Evolutionary conservation across 192 early-diverging fungal genomes (phyloP).

Genomic region (Dispira parvispora): DNA sequence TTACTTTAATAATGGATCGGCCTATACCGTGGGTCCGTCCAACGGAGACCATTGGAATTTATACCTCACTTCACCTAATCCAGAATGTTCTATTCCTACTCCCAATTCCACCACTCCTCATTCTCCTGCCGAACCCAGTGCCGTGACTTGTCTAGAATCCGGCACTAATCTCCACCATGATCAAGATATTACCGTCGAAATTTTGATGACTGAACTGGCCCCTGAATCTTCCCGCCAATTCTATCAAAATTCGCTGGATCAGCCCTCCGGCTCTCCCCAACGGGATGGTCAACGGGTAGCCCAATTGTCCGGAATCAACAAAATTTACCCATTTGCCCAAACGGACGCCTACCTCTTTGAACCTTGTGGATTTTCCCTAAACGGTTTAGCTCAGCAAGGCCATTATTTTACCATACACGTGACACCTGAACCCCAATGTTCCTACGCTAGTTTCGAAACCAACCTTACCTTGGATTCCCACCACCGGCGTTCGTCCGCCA

Average conservation of each 20-base stretch:
- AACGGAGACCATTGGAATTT: conserved; percentile 96
- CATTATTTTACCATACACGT: conserved; percentile 96
- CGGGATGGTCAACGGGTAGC: conserved; percentile 48
- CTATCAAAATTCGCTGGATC: conserved; percentile 34
- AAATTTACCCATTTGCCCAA: conserved; percentile 61
- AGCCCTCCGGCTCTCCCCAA: conserved; percentile 30
- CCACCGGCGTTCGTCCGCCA: conserved; percentile 17
- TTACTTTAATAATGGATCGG: conserved; percentile 51
- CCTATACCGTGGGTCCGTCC: conserved; percentile 83
- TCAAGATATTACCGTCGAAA: conserved; percentile 88
- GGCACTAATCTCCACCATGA: conserved; percentile 10
- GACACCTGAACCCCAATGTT: conserved; percentile 93
- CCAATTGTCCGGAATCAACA: conserved; percentile 58
- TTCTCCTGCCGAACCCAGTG: not conserved
- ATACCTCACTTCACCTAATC: conserved; percentile 62
- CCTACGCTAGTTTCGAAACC: conserved; percentile 98
- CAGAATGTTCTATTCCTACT: conserved; percentile 2
- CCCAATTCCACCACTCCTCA: not conserved
- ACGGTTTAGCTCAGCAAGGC: conserved; percentile 56
- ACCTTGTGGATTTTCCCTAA: conserved; percentile 94
- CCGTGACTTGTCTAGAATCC: not conserved
- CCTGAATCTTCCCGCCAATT: conserved; percentile 63
- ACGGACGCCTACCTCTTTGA: conserved; percentile 86
- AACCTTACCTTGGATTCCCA: conserved; percentile 55
- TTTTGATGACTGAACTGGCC: conserved; percentile 87